Conservation (phyloP, 2,329 filamentous ascomycete genomes). For the Hypoxylon sp. region DNA sequence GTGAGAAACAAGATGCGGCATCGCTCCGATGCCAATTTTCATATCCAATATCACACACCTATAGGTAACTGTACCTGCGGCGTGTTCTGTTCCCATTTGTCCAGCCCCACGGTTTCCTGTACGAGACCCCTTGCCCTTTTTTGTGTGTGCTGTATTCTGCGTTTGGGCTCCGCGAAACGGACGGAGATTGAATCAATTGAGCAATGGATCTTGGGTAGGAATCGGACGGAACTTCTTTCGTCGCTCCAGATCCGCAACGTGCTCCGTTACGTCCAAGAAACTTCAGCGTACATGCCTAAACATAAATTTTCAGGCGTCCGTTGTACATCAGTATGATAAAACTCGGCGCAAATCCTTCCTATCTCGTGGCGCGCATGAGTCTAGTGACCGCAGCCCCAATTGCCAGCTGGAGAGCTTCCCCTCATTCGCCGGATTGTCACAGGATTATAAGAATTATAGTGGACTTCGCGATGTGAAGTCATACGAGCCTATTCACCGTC, state of each 20-base stretch:
- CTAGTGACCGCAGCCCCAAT: conserved; percentile 24
- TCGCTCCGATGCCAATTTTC: conserved; percentile 32
- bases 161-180: conserved; percentile 25
- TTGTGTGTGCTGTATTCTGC: conserved; percentile 22
- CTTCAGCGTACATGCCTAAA: background rate
- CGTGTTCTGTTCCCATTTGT: conserved; percentile 43
- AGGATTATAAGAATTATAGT: conserved; percentile 12
- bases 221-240: conserved; percentile 15
- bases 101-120: conserved; percentile 22
- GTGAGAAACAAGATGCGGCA: conserved; percentile 22
- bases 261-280: conserved; percentile 17
- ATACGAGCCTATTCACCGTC: conserved; percentile 14
- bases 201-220: conserved; percentile 17
- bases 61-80: conserved; percentile 13
- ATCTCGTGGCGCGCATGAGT: conserved; percentile 28
- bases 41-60: conserved; percentile 2
- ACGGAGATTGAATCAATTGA: conserved; percentile 8
- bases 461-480: conserved; percentile 30
- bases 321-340: conserved; percentile 29
- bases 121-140: background rate
- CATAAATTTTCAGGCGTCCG: background rate
- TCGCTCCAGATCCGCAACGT: conserved; percentile 8
- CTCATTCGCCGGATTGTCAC: conserved; percentile 27
- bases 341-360: conserved; percentile 37
- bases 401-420: conserved; percentile 20